Conservation (phyloP, 805 yeast genomes). For the Nakazawaea ishiwadae region DNA sequence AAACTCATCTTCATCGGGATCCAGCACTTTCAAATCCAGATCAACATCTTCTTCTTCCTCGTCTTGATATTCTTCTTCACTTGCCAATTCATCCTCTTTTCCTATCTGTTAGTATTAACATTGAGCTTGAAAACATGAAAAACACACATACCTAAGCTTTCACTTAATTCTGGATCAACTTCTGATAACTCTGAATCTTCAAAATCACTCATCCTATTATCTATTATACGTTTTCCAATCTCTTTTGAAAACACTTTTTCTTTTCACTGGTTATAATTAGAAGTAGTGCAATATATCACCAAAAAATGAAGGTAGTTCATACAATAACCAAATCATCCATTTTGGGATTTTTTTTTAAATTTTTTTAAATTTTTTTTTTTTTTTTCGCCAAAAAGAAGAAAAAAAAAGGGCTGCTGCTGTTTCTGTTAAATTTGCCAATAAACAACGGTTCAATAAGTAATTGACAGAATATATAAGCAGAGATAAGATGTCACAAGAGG, state of each 20-base stretch:
- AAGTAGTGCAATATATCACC: no score
- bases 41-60: conserved; percentile 5
- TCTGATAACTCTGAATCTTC: conserved; percentile 8
- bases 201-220: conserved; percentile 1
- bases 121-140: neutral
- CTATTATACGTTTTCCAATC: neutral
- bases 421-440: neutral
- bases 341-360: no score
- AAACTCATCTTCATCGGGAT: conserved; percentile 16
- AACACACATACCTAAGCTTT: neutral
- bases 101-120: neutral
- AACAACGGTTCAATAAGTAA: conserved; percentile 4
- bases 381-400: neutral
- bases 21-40: neutral
- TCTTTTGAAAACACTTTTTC: no score
- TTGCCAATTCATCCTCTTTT: conserved; percentile 5
- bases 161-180: conserved; percentile 2
- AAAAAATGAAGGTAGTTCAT: no score
- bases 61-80: conserved; percentile 4
- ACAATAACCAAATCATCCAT: no score
- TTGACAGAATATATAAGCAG: no score
- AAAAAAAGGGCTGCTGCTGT: no score
- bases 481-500: conserved; percentile 11
- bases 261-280: no score
- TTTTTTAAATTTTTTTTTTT: neutral